Evolutionary conservation across 768 basidiomycete genomes (phyloP), one percentile per base, ranked within the genome.

Genomic region (Leccinum truebloodii): DNA sequence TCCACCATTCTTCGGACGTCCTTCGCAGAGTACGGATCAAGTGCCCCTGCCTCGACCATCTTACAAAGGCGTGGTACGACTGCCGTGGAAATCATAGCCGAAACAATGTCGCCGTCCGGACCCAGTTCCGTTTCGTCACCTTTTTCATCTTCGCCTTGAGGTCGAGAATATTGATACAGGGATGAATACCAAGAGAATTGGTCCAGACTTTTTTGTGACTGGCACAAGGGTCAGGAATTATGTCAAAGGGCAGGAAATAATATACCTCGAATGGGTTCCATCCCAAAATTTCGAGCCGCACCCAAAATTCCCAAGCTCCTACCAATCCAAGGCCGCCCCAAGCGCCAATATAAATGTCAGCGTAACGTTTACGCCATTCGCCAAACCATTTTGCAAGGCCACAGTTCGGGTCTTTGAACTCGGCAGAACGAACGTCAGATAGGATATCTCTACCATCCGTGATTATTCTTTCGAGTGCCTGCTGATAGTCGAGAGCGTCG

Each of bases 221-320:
- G 46, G 52, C 46, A 48, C 32, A 39, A 57, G 37, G 34, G 58
- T 68, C 32, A 68, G 54, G 24, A 46, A 20, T 5, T 20, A 22
- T 28, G 41, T 34, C 39, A 35, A 34, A 57, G 39, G 35, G 26
- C 20, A 50, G 41, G 26, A 54, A 39, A 1, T 18, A 41, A 76
- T 81, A 63, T 68, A 90, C 94, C 77, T 90, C 83, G 24, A 95
- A 79, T 51, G 90, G 92, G 71, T 94, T 86, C 95, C 95, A 97
- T 4, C 88, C 90, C 12, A 93, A 76, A 63, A 88, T 81, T 76
- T 98, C 95, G 59, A 94, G 77, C 58, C 94, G 80, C n/a, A 86
- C 86, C 92, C 93, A 95, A 72, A 95, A 96, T 73, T 95, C 94
- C 94, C 94, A 96, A 52, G 92, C 91, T 54, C 87, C 87, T 1